Evolutionary conservation across 176 grass and related monocot genomes (phyloP).

Genomic region (Eragrostis nindensis): DNA sequence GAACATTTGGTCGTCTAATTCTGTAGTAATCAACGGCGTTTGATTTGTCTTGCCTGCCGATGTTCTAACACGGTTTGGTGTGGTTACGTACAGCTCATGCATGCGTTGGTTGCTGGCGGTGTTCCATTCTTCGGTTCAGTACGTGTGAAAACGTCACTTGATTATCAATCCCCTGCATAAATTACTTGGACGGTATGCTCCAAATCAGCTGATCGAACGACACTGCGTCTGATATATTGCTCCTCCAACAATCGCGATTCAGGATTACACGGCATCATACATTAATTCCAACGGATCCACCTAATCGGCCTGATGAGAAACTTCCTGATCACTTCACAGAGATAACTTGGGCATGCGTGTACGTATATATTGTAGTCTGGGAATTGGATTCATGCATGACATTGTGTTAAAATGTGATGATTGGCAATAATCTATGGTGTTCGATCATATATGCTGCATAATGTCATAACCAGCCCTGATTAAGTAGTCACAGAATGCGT

Average conservation of each 20-base stretch:
- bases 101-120: not conserved
- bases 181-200: not conserved
- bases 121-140: not conserved
- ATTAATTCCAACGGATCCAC: not conserved
- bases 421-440: not conserved
- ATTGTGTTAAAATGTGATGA: not conserved
- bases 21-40: not conserved
- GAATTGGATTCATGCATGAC: not conserved
- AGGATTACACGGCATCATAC: not conserved
- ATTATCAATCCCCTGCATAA: slow-evolving; percentile 23
- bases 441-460: not conserved
- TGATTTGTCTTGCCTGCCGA: not conserved
- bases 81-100: slow-evolving; percentile 49
- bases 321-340: not conserved
- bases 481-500: not conserved
- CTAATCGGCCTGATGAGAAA: not conserved
- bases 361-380: not conserved
- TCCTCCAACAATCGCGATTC: not conserved
- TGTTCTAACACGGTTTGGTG: slow-evolving; percentile 33
- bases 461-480: not conserved
- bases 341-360: not conserved
- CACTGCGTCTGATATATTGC: not conserved
- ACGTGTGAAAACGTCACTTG: slow-evolving; percentile 20
- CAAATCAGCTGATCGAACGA: not conserved
- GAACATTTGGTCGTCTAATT: not conserved